Conservation (phyloP, 495 filamentous ascomycete genomes). For the Lasiosphaeria hispida region DNA sequence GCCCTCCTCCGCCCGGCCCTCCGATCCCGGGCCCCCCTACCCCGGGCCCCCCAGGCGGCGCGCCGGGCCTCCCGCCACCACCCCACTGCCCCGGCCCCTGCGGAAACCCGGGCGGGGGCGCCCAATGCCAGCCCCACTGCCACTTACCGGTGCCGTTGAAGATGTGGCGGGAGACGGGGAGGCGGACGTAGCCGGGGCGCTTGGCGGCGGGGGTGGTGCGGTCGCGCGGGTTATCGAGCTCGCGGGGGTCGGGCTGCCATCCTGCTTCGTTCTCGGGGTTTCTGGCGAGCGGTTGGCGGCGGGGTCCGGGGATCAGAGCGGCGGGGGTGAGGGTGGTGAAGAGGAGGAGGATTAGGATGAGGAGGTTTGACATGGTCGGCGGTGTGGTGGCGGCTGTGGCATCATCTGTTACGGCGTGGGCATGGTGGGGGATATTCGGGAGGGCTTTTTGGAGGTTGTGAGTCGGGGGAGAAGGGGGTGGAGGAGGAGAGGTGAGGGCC, state of each 20-base stretch:
- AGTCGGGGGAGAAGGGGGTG: too few species aligned
- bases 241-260: background rate
- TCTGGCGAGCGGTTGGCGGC: background rate
- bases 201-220: background rate
- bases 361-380: too few species aligned
- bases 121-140: conserved; percentile 23
- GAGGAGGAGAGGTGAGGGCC: background rate
- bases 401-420: too few species aligned
- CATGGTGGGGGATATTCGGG: too few species aligned
- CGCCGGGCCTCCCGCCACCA: background rate
- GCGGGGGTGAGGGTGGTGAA: too few species aligned
- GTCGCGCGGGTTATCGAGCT: background rate
- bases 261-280: background rate
- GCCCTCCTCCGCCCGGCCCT: background rate
- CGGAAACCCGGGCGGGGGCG: conserved; percentile 10
- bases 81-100: background rate
- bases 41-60: background rate
- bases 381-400: too few species aligned
- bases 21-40: background rate
- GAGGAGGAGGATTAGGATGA: too few species aligned
- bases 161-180: conserved; percentile 25
- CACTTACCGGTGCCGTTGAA: conserved; percentile 29
- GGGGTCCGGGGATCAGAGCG: too few species aligned
- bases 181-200: conserved; percentile 27
- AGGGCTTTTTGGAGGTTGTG: too few species aligned